Evolutionary conservation across 768 basidiomycete genomes (phyloP).

Genomic region (Rhizopogon vulgaris): DNA sequence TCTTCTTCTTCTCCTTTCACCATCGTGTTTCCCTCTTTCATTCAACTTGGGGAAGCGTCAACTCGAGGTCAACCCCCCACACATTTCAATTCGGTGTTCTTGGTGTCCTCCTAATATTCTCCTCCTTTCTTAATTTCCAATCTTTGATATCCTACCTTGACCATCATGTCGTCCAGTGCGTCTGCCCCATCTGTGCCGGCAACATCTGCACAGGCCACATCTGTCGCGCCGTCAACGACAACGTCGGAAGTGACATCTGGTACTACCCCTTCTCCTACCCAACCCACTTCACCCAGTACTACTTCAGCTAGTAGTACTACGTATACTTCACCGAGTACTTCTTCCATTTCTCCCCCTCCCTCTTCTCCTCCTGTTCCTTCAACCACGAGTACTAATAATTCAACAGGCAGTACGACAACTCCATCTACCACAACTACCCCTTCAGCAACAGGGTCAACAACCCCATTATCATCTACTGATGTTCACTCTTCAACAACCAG

Average conservation of each 20-base stretch:
- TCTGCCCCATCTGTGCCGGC: too few species aligned
- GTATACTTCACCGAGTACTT: slow-evolving; percentile 7
- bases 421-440: slow-evolving; percentile 4
- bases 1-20: too few species aligned
- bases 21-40: too few species aligned
- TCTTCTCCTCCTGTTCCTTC: slow-evolving; percentile 3
- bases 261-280: slow-evolving; percentile 9
- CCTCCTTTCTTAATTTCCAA: too few species aligned
- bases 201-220: not conserved
- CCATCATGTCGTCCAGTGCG: too few species aligned
- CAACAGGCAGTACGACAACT: slow-evolving; percentile 1
- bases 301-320: slow-evolving; percentile 3
- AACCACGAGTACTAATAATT: not conserved
- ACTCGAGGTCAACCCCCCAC: too few species aligned
- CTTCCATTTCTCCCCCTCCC: slow-evolving; percentile 6
- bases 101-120: too few species aligned
- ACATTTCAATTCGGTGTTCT: too few species aligned
- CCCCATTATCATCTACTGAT: not conserved
- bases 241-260: slow-evolving; percentile 8
- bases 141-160: too few species aligned
- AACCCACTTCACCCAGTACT: not conserved
- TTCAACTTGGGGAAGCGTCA: too few species aligned
- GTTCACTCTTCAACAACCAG: slow-evolving; percentile 1
- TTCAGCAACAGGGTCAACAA: not conserved
- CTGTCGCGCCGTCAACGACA: not conserved